Evolutionary conservation across 2,329 filamentous ascomycete genomes (phyloP).

Genomic region (Stenocarpella maydis): DNA sequence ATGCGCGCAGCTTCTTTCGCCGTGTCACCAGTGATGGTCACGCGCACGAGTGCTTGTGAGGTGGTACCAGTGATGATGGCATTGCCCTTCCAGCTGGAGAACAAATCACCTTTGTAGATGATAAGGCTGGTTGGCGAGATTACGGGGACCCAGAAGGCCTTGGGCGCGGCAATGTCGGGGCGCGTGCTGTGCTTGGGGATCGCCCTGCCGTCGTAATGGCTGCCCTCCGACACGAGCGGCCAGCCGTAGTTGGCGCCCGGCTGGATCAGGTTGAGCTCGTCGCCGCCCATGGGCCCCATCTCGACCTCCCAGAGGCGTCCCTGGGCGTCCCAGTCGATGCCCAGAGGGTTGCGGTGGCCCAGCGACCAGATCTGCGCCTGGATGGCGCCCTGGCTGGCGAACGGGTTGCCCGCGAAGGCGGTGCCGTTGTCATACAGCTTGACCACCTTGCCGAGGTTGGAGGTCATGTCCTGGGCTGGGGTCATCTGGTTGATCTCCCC

Average conservation of each 20-base stretch:
- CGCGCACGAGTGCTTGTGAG: slow-evolving; percentile 43
- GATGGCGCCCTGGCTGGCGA: slow-evolving; percentile 42
- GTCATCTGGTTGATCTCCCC: slow-evolving; percentile 46
- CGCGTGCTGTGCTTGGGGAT: slow-evolving; percentile 45
- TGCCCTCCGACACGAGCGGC: slow-evolving; percentile 45
- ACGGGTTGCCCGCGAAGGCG: slow-evolving; percentile 44
- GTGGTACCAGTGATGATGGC: slow-evolving; percentile 44
- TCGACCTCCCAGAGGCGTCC: slow-evolving; percentile 47
- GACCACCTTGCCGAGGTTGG: slow-evolving; percentile 48
- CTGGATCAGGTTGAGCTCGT: slow-evolving; percentile 48
- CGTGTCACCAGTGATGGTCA: slow-evolving; percentile 44
- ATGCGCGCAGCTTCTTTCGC: slow-evolving; percentile 45
- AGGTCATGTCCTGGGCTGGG: slow-evolving; percentile 43
- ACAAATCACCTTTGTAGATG: slow-evolving; percentile 47
- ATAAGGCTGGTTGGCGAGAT: slow-evolving; percentile 47
- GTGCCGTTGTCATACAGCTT: slow-evolving; percentile 46
- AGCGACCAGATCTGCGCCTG: slow-evolving; percentile 45
- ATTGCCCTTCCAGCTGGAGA: slow-evolving; percentile 45
- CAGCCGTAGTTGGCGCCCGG: slow-evolving; percentile 47
- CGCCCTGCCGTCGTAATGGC: slow-evolving; percentile 44
- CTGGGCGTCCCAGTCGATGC: slow-evolving; percentile 46
- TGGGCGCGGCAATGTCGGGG: slow-evolving; percentile 44
- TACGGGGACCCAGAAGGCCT: slow-evolving; percentile 46
- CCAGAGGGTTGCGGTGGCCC: slow-evolving; percentile 46
- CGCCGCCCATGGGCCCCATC: slow-evolving; percentile 47